A percentile compares a stretch with the other conserved stretches of the same genome.
phyloP scores from a whole-genome alignment of 169 alveolate species.

The Plasmodium fragile region DNA sequence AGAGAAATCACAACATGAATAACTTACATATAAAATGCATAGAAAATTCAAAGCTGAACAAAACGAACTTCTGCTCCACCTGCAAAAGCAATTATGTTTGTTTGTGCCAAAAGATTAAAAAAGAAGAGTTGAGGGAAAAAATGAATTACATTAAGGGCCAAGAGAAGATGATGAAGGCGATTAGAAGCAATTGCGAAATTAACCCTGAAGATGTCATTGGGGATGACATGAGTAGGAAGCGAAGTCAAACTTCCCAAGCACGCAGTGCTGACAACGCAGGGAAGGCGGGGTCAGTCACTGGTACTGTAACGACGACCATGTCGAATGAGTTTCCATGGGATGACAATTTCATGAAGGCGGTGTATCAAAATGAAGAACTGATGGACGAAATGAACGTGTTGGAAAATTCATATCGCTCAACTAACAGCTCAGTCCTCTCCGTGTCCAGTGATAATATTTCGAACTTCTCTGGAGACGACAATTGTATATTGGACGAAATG shows the following conservation, averaged over 20 bases:
- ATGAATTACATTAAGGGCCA: conserved; percentile 22
- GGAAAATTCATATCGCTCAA: conserved; percentile 44
- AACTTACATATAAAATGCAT: conserved; percentile 69
- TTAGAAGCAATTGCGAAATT: background rate
- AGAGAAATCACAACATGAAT: conserved; percentile 31
- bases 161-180: background rate
- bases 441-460: conserved; percentile 52
- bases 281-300: background rate
- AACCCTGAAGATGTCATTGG: background rate
- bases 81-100: conserved; percentile 62
- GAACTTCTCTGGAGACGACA: conserved; percentile 32
- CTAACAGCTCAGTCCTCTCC: conserved; percentile 56
- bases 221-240: background rate
- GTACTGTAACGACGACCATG: background rate
- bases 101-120: conserved; percentile 31
- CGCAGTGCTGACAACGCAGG: background rate
- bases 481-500: conserved; percentile 17
- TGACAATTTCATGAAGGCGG: background rate
- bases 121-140: conserved; percentile 36
- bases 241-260: background rate
- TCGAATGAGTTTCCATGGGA: background rate
- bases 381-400: conserved; percentile 4
- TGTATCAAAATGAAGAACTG: conserved; percentile 16
- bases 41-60: conserved; percentile 34
- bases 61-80: conserved; percentile 18